phyloP scores from a whole-genome alignment of 2,329 filamentous ascomycete species.

The Penicillium sclerotigenum region DNA sequence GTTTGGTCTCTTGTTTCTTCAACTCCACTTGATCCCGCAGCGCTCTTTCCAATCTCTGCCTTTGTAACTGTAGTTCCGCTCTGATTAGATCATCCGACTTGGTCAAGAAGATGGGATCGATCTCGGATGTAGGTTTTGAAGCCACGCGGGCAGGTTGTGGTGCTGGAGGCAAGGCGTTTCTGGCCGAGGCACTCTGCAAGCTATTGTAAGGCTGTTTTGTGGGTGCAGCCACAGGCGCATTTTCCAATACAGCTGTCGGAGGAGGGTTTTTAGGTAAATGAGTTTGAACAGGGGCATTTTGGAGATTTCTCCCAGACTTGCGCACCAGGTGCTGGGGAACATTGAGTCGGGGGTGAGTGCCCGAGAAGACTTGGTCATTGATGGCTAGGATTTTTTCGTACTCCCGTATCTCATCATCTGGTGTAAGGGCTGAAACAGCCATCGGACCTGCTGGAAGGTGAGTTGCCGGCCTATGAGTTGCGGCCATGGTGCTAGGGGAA shows the following conservation, averaged over 20 bases:
- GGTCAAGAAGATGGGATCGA: slow-evolving; percentile 78
- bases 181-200: slow-evolving; percentile 17
- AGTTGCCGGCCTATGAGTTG: slow-evolving; percentile 29
- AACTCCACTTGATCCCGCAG: slow-evolving; percentile 76
- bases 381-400: slow-evolving; percentile 79
- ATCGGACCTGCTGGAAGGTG: slow-evolving; percentile 33
- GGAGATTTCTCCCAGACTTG: slow-evolving; percentile 37
- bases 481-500: slow-evolving; percentile 29
- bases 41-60: slow-evolving; percentile 73
- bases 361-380: slow-evolving; percentile 75
- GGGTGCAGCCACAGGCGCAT: slow-evolving; percentile 1
- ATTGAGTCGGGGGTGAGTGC: slow-evolving; percentile 60
- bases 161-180: slow-evolving; percentile 24
- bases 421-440: slow-evolving; percentile 25
- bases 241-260: slow-evolving; percentile 9
- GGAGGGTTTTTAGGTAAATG: slow-evolving; percentile 25
- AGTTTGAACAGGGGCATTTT: slow-evolving; percentile 31
- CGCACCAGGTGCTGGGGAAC: slow-evolving; percentile 54
- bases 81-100: slow-evolving; percentile 82
- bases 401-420: slow-evolving; percentile 60
- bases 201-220: slow-evolving; percentile 20
- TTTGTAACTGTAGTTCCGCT: slow-evolving; percentile 75
- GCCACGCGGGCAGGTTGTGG: slow-evolving; percentile 38
- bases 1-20: slow-evolving; percentile 49
- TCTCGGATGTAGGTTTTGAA: slow-evolving; percentile 59